Percentiles rank a stretch among this genome's conserved stretches.
Evolutionary conservation across 768 basidiomycete species (phyloP).

Genomic region (Mycena galericulata): DNA sequence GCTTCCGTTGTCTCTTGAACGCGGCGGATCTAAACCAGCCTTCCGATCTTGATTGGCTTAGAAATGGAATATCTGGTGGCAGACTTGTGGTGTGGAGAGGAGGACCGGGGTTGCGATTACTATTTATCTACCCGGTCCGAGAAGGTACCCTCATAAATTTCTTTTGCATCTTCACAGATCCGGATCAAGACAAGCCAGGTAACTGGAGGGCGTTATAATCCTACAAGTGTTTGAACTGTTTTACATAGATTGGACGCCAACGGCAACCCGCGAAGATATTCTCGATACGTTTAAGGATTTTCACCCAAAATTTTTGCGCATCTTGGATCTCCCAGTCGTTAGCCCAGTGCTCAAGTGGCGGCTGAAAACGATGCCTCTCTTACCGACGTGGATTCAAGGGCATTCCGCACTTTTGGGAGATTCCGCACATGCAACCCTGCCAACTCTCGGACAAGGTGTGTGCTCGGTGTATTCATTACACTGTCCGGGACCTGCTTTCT

Average conservation of each 20-base stretch:
- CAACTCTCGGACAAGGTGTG: conserved; percentile 38
- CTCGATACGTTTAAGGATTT: neutral
- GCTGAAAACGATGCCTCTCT: conserved; percentile 12
- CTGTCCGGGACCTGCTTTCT: too few relatives aligned
- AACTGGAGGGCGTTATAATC: neutral
- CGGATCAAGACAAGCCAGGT: conserved; percentile 7
- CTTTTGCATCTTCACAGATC: neutral
- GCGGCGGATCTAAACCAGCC: neutral
- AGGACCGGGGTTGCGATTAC: neutral
- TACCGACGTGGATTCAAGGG: conserved; percentile 23
- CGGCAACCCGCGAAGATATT: neutral
- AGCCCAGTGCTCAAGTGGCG: conserved; percentile 19
- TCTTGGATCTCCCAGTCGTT: conserved; percentile 11
- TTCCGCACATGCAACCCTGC: conserved; percentile 39
- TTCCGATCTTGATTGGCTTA: conserved; percentile 11
- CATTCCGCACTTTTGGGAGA: conserved; percentile 16
- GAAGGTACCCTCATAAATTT: conserved; percentile 20
- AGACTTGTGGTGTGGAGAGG: neutral
- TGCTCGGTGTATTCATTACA: too few relatives aligned
- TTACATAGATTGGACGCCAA: conserved; percentile 9
- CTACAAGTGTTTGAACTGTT: too few relatives aligned
- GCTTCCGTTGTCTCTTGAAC: conserved; percentile 16
- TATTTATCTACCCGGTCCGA: conserved; percentile 12
- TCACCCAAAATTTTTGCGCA: conserved; percentile 21
- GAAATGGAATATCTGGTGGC: conserved; percentile 3